phyloP scores from a whole-genome alignment of 768 basidiomycete species.

The Rhizopogon rudus region DNA sequence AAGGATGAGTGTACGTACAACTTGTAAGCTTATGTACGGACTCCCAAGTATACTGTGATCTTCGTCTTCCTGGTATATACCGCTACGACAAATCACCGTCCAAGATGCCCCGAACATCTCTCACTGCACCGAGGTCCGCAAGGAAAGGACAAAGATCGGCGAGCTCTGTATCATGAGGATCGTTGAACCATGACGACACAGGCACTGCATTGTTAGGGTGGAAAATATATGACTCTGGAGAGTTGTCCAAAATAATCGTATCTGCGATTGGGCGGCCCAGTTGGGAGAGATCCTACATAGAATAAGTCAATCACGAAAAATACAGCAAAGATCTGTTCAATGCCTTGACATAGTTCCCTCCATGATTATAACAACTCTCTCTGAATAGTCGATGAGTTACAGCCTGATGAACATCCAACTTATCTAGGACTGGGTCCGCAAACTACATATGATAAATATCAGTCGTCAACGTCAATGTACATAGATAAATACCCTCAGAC shows the following conservation, averaged over 20 bases:
- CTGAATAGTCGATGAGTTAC: constrained; percentile 88
- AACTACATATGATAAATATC: constrained; percentile 48
- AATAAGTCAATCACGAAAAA: background rate
- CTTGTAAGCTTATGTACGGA: too few relatives aligned
- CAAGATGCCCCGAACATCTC: constrained; percentile 61
- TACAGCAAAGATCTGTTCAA: constrained; percentile 10
- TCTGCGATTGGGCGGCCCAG: constrained; percentile 63
- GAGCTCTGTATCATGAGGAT: constrained; percentile 70
- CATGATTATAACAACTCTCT: constrained; percentile 94
- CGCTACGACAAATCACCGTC: constrained; percentile 21
- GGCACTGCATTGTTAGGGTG: constrained; percentile 79
- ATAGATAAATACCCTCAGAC: constrained; percentile 34
- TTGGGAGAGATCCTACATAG: constrained; percentile 63
- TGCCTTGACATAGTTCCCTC: constrained; percentile 95
- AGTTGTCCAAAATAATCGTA: constrained; percentile 76
- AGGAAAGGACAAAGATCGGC: constrained; percentile 72
- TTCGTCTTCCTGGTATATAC: background rate
- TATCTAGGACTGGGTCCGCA: constrained; percentile 93
- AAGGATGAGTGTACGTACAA: too few relatives aligned
- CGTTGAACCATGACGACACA: constrained; percentile 77
- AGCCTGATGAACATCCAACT: constrained; percentile 81
- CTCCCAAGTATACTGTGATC: too few relatives aligned
- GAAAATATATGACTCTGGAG: constrained; percentile 75
- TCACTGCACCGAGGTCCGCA: constrained; percentile 53
- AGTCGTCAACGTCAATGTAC: background rate